Evolutionary conservation across 2,329 filamentous ascomycete species (phyloP).

Genomic region (Talaromyces sp.): DNA sequence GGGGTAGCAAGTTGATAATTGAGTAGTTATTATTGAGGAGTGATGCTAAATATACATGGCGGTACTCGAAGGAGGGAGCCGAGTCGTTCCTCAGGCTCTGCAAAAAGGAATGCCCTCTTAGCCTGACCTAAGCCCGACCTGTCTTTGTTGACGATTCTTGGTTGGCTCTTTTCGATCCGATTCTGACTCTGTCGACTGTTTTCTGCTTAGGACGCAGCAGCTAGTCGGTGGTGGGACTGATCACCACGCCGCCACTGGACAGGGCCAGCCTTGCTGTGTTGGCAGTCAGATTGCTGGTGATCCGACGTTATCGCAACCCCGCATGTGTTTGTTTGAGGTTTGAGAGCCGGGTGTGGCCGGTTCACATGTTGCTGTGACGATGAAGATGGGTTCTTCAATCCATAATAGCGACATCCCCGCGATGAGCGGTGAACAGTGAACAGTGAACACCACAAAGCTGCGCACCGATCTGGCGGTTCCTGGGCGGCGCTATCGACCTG

Average conservation of each 20-base stretch:
- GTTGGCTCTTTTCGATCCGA: neutral
- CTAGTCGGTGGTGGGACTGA: neutral
- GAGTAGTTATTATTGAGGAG: neutral
- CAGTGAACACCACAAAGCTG: neutral
- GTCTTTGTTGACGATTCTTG: neutral
- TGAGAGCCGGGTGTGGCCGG: neutral
- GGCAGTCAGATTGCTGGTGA: neutral
- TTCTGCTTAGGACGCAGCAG: neutral
- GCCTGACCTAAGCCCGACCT: neutral
- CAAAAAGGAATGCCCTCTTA: no score
- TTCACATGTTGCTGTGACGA: no score
- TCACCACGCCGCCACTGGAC: neutral
- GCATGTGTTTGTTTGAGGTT: neutral
- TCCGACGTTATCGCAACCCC: neutral
- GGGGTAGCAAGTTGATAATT: neutral
- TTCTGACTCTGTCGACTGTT: neutral
- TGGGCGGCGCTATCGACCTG: neutral
- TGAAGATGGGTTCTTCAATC: no score
- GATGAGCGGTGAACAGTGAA: no score
- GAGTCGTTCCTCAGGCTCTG: neutral
- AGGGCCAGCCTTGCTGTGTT: neutral
- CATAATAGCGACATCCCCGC: no score
- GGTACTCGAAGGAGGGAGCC: neutral
- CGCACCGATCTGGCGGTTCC: neutral
- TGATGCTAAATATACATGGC: neutral